phyloP scores from a whole-genome alignment of 1,139 yeast species.

The Wickerhamomyces sp. region DNA sequence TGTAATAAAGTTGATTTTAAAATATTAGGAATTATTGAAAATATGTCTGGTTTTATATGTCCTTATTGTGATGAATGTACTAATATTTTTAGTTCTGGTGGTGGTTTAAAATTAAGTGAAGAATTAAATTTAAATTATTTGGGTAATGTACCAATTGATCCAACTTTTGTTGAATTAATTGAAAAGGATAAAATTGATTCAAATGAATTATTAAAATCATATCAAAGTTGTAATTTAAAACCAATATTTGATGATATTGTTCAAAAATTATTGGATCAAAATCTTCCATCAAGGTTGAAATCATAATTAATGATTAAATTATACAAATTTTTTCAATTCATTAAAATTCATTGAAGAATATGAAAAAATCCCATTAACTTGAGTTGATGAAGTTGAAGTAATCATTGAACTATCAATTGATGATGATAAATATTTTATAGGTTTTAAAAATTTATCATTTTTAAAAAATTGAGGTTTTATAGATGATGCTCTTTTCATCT shows the following conservation, averaged over 20 bases:
- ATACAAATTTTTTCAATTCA: conserved; percentile 8
- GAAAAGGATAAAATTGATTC: conserved; percentile 40
- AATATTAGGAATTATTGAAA: conserved; percentile 85
- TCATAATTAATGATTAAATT: neutral
- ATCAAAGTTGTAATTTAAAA: conserved; percentile 9
- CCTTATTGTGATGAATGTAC: conserved; percentile 93
- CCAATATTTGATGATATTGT: conserved; percentile 46
- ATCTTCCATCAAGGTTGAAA: conserved; percentile 19
- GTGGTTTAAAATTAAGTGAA: conserved; percentile 72
- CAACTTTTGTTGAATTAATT: conserved; percentile 78
- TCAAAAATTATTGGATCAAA: conserved; percentile 36
- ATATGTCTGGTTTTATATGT: conserved; percentile 96
- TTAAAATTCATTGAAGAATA: conserved; percentile 1
- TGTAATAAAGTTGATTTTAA: conserved; percentile 81
- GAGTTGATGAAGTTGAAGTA: neutral
- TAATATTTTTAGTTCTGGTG: conserved; percentile 87
- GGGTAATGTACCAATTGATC: conserved; percentile 92
- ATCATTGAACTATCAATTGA: neutral
- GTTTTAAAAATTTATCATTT: neutral
- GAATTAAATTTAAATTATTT: conserved; percentile 60
- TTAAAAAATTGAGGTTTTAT: neutral
- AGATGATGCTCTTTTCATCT: neutral
- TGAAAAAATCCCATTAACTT: conserved; percentile 21
- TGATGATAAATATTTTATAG: neutral
- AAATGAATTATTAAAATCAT: neutral